Base-by-base conservation (phyloP, 2,329 filamentous ascomycete genomes). In the Aspergillus quadricinctus region DNA sequence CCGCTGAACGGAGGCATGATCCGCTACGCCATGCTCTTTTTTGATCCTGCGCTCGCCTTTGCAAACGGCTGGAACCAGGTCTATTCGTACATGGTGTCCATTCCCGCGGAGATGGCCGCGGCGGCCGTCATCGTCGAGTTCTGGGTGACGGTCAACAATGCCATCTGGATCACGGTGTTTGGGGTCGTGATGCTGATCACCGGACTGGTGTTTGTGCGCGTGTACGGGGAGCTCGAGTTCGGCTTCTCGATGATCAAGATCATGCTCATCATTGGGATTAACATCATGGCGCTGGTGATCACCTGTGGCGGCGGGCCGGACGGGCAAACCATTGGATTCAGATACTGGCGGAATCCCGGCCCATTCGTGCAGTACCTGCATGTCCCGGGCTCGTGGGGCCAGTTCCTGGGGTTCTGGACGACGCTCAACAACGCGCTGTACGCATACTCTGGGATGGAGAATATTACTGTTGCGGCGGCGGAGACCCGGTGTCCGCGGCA, bases 341-440 rank as follows among this genome's bases (percentile, higher is more conserved):
- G 31, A 17, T 37, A 37, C 31, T 37, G 31, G 31, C 31, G 31
- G 31, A 7, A 37, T 37, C 31, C 31, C 14, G 31, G 31, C 14
- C 31, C 31, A 5, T 35, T 35, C 31, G 31, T 35, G 31, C 79
- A 53, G 72, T 71, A 37, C 56, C 60, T 29, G 72, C 78, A 27
- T 58, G 75, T 57, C 70, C 65, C 1, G 71, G 80, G 10, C 68
- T 76, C 14, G 73, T 79, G 66, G 52, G 80, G 41, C 68, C 76
- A 25, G 63, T 81, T 60, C 70, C 75, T 52, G 69, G 73, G 37
- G 74, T 77, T n/a, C 61, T 78, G 49, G 76, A 78, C 31, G 25
- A 59, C 60, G 11, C 63, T 67, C 35, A 57, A 60, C 48, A 66
- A 64, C 40, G 64, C 62, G 14, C 56, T 65, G 14, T 67, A 66